phyloP scores from a whole-genome alignment of 805 yeast genomes.

The Martiniozyma abietophila region DNA sequence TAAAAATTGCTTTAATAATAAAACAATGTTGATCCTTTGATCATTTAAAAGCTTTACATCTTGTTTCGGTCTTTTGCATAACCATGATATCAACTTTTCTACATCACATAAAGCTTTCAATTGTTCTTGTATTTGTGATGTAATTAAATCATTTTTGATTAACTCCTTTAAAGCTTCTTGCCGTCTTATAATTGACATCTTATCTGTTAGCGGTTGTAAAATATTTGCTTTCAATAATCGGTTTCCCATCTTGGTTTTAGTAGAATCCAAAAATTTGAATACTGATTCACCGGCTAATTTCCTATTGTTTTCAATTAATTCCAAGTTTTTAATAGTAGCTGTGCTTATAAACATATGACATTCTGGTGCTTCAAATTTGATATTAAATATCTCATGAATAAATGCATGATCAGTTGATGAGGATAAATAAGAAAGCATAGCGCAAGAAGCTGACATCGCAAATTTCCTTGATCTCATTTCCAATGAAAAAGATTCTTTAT shows the following conservation, averaged over 20 bases:
- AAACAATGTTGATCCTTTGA: constrained; percentile 33
- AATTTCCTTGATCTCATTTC: constrained; percentile 21
- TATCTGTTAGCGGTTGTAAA: constrained; percentile 39
- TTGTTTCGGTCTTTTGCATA: constrained; percentile 10
- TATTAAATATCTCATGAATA: constrained; percentile 25
- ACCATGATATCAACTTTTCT: constrained; percentile 31
- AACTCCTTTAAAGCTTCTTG: constrained; percentile 31
- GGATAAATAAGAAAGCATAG: constrained; percentile 22
- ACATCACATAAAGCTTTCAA: constrained; percentile 30
- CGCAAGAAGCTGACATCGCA: constrained; percentile 28
- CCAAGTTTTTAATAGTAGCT: constrained; percentile 30
- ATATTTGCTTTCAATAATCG: constrained; percentile 33
- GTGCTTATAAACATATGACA: constrained; percentile 36
- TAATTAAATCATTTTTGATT: constrained; percentile 11
- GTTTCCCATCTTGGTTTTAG: constrained; percentile 39
- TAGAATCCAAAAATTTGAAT: constrained; percentile 29
- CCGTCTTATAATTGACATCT: constrained; percentile 27
- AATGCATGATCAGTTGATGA: constrained; percentile 10
- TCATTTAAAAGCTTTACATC: constrained; percentile 17
- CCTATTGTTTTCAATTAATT: constrained; percentile 28
- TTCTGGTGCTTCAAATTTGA: constrained; percentile 31
- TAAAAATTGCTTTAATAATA: constrained; percentile 31
- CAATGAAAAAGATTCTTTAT: constrained; percentile 17
- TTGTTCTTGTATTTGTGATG: constrained; percentile 14
- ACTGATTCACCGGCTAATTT: constrained; percentile 23